phyloP scores from a whole-genome alignment of 805 yeast genomes.

The Isabelozyma pseudorhagii region DNA sequence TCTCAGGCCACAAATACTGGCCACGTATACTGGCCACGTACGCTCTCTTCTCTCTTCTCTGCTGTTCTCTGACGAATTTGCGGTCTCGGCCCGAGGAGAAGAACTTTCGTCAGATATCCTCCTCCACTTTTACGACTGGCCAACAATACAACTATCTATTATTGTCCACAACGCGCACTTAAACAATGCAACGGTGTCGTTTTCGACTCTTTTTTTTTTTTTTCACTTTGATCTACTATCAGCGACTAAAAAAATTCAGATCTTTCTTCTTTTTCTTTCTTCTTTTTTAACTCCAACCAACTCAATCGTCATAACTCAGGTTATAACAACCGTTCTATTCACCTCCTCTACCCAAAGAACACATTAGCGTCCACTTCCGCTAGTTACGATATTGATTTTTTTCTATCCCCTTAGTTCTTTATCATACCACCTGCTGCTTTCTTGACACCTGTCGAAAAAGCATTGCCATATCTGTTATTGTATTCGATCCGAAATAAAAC shows the following conservation, averaged over 20 bases:
- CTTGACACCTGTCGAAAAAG: constrained; percentile 4
- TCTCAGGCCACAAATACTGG: no score
- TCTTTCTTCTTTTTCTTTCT: neutral
- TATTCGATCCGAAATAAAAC: constrained; percentile 2
- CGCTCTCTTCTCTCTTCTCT: neutral
- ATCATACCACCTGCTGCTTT: constrained; percentile 14
- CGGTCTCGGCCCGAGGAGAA: neutral
- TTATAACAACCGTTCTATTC: neutral
- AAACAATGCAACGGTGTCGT: neutral
- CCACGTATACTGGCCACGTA: no score
- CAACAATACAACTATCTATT: neutral
- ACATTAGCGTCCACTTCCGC: neutral
- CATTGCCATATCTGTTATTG: constrained; percentile 13
- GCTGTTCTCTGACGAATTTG: neutral
- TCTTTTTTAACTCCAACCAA: neutral
- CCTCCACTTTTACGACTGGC: neutral
- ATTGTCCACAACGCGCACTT: neutral
- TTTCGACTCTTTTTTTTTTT: no score
- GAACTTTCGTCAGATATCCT: neutral
- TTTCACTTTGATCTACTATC: neutral
- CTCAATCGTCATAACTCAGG: neutral
- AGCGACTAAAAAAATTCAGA: neutral
- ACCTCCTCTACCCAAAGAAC: neutral
- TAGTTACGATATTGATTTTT: no score
- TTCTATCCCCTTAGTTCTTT: neutral